Evolutionary conservation across 257 asterid species (phyloP).

Genomic region (Penstemon davidsonii): DNA sequence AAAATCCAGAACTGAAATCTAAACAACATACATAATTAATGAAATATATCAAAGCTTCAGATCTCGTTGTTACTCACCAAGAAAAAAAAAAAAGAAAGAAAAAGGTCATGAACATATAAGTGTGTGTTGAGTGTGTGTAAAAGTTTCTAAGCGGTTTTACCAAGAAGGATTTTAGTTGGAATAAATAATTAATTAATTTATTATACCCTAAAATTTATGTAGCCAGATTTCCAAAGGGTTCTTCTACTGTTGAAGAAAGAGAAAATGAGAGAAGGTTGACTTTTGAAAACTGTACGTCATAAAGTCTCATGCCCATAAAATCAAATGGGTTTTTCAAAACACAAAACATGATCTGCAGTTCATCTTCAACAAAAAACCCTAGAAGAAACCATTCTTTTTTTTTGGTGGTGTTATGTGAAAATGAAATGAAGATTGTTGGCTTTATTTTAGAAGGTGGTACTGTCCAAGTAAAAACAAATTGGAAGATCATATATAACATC

Average conservation of each 20-base stretch:
- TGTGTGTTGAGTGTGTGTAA: no score
- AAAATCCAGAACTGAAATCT: slow-evolving; percentile 1
- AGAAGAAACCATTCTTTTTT: slow-evolving; percentile 1
- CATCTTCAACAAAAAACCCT: slow-evolving; percentile 39
- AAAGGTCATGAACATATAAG: not conserved
- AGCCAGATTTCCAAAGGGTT: slow-evolving; percentile 25
- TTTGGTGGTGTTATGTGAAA: not conserved
- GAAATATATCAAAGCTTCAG: slow-evolving; percentile 14
- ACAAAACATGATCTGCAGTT: not conserved
- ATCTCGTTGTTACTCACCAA: slow-evolving; percentile 26
- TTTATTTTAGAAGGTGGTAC: slow-evolving; percentile 34
- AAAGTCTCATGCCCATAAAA: slow-evolving; percentile 20
- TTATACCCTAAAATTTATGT: not conserved
- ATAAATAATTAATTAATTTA: not conserved
- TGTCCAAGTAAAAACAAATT: slow-evolving; percentile 37
- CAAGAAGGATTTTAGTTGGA: not conserved
- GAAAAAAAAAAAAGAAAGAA: not conserved
- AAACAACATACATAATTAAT: slow-evolving; percentile 25
- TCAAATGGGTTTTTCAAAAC: slow-evolving; percentile 8
- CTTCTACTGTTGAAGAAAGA: slow-evolving; percentile 2
- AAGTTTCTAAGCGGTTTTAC: not conserved
- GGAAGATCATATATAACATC: slow-evolving; percentile 30
- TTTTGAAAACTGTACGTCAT: not conserved
- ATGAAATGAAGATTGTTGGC: slow-evolving; percentile 22
- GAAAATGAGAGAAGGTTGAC: slow-evolving; percentile 25